Evolutionary conservation across 2,329 filamentous ascomycete species (phyloP).

Genomic region (Curvularia verruculosa): DNA sequence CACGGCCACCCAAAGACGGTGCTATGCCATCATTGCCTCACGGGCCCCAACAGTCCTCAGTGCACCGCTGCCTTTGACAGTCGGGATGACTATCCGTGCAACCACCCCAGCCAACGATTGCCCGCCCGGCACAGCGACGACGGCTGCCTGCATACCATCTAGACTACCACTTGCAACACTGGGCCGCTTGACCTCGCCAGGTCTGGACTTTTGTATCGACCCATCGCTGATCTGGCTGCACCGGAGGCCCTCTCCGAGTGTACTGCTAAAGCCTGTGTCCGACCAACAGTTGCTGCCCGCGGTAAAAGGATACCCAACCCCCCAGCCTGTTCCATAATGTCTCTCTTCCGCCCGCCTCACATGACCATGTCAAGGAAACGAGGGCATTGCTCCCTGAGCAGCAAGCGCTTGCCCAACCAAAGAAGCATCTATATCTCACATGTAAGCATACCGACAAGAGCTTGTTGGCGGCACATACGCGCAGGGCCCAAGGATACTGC

Average conservation of each 20-base stretch:
- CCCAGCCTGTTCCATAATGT: background rate
- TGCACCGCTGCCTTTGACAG: conserved; percentile 21
- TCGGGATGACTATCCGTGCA: conserved; percentile 33
- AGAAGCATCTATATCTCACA: conserved; percentile 15
- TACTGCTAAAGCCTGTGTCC: background rate
- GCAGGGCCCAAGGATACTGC: conserved; percentile 6
- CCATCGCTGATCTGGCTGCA: conserved; percentile 18
- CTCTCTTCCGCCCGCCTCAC: background rate
- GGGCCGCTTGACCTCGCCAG: conserved; percentile 12
- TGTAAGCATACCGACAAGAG: conserved; percentile 26
- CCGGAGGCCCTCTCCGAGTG: conserved; percentile 29
- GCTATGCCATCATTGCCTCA: conserved; percentile 19
- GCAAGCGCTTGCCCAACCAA: conserved; percentile 14
- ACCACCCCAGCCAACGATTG: conserved; percentile 35
- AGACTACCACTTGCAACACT: conserved; percentile 26
- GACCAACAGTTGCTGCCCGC: background rate
- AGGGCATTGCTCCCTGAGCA: background rate
- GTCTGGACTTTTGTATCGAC: conserved; percentile 9
- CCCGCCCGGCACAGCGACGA: conserved; percentile 15
- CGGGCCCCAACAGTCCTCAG: conserved; percentile 23
- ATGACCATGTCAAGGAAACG: background rate
- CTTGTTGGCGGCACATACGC: conserved; percentile 11
- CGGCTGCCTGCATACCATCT: conserved; percentile 36
- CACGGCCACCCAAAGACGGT: conserved; percentile 22
- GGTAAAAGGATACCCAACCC: background rate